Evolutionary conservation across 441 rosid genomes (phyloP), one percentile per base, ranked within the genome.

Genomic region (Lepidium campestre): DNA sequence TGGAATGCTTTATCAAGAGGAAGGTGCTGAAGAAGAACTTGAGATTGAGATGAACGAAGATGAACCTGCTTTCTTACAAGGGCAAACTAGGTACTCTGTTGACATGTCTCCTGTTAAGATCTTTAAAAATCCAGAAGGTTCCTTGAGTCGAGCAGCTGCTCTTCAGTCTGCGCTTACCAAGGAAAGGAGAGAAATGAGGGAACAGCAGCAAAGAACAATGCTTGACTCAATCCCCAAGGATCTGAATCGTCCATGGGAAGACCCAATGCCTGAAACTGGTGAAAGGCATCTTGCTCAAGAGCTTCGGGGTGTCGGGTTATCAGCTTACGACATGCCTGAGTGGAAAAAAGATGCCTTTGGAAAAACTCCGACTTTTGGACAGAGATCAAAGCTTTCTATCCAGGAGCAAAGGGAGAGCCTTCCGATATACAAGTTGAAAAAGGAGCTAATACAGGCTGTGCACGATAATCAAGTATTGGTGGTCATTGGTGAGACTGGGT

Each of bases 211-310:
- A 68, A 78, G 91, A 71, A 87, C 93, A 3, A 85, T 87, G 93
- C 88, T 89, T 40, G 91, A 87, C 75, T 89, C 90, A 10, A 89
- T 89, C 19, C 96, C 91, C 7, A 89, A 89, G 79, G 96, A 85
- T 87, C 85, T 87, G 68, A 87, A 89, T 85, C 87, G 93, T 71
- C 93, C 93, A 32, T 89, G 96, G 96, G 90, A 89, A 75, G 93
- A 87, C 41, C 96, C 93, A 44, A 89, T 89, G 91, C 96, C 96
- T 2, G 91, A 87, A 85, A 87, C 87, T n/a, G 90, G 96, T 35
- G 96, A 89, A 79, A 85, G 93, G 54, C 96, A 87, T 85, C 93
- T 89, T 8, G 96, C 96, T 4, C 93, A 89, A 74, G 96, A 89
- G 80, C 91, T 89, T 40, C 79, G 96, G 36, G 96, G 96, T 60